These are phyloP conservation scores for Desmodesmus armatus DNA, from an alignment of 139 green algal species.

Conservation along the genomic window DNA sequence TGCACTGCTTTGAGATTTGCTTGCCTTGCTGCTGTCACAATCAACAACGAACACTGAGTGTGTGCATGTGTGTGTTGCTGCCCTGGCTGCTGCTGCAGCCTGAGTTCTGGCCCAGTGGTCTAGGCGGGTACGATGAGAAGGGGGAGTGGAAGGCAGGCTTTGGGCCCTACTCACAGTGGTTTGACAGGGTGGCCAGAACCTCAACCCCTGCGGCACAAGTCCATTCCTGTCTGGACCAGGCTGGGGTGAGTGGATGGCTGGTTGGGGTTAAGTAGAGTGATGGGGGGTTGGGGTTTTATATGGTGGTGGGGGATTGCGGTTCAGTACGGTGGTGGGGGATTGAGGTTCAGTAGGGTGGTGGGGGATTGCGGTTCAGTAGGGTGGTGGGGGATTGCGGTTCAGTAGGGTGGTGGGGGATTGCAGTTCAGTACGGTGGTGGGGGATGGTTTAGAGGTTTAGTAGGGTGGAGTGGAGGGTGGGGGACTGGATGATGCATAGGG, in stretches of 20 bases:
- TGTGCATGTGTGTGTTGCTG: neutral
- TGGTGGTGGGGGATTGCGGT: no score
- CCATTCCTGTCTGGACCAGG: constrained; percentile 11
- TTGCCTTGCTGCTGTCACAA: neutral
- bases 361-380: no score
- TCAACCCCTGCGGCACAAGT: constrained; percentile 25
- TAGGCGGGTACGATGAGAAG: constrained; percentile 1
- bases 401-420: no score
- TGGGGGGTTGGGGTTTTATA: no score
- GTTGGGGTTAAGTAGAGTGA: no score
- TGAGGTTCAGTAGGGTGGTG: no score
- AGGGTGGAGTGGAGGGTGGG: no score
- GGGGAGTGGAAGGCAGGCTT: constrained; percentile 24
- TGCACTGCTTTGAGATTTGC: neutral
- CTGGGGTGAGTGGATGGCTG: constrained; percentile 36
- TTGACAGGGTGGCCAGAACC: neutral
- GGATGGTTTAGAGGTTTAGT: no score
- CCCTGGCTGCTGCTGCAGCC: constrained; percentile 7
- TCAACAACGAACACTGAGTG: neutral
- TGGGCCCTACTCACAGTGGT: constrained; percentile 10
- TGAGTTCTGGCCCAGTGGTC: constrained; percentile 44
- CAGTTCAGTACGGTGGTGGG: neutral
- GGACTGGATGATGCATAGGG: no score
- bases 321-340: no score
- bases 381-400: no score